phyloP scores from a whole-genome alignment of 331 rosid genomes.

The Dryas integrifolia region DNA sequence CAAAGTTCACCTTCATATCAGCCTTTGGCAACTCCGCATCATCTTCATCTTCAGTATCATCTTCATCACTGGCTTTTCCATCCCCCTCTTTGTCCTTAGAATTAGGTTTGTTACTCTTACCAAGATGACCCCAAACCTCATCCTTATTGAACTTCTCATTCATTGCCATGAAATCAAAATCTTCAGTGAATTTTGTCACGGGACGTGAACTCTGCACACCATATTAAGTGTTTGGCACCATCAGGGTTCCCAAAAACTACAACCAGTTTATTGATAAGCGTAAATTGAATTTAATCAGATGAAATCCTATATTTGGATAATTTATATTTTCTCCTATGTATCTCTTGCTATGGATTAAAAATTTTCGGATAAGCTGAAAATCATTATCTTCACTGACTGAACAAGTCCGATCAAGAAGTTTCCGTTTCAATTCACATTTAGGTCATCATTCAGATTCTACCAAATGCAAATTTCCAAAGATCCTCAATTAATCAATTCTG shows the following conservation, averaged over 20 bases:
- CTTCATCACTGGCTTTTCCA: conserved; percentile 45
- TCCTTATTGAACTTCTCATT: conserved; percentile 80
- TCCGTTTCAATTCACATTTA: neutral
- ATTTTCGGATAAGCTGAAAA: neutral
- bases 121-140: conserved; percentile 85
- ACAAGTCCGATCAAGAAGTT: neutral
- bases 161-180: conserved; percentile 76
- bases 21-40: conserved; percentile 34
- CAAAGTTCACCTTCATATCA: conserved; percentile 33
- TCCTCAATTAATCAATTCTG: conserved; percentile 12
- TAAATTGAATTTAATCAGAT: neutral
- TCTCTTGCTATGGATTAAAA: neutral
- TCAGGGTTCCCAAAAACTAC: neutral
- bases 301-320: neutral
- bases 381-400: neutral
- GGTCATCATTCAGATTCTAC: neutral
- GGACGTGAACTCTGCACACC: conserved; percentile 51
- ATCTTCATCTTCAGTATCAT: conserved; percentile 43
- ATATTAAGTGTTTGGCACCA: conserved; percentile 9
- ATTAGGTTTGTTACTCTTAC: conserved; percentile 47
- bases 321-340: neutral
- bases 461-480: neutral
- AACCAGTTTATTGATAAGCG: neutral
- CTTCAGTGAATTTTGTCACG: conserved; percentile 55
- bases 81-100: conserved; percentile 43